A percentile compares a stretch with the other conserved stretches of the same genome.
These are phyloP conservation scores for Trichoderma aggressivum DNA, from an alignment of 2,329 filamentous ascomycete species.

Conservation along the genomic window DNA sequence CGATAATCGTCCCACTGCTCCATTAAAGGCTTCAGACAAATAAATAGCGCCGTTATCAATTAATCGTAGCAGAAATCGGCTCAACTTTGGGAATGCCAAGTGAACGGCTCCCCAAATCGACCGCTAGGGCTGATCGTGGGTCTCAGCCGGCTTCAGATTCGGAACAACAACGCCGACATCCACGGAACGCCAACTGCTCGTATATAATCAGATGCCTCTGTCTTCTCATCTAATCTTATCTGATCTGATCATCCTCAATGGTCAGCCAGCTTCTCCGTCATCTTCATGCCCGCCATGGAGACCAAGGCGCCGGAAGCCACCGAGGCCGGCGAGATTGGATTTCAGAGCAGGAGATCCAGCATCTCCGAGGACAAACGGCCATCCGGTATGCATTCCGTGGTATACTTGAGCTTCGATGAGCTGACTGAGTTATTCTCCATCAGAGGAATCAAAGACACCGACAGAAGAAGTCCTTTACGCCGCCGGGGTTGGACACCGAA, in stretches of 20 bases:
- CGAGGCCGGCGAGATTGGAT: not conserved
- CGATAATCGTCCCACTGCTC: not conserved
- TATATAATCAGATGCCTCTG: not conserved
- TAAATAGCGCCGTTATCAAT: not conserved
- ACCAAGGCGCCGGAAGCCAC: not conserved
- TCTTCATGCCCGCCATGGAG: not conserved
- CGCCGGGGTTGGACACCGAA: conserved; percentile 30
- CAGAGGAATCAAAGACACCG: conserved; percentile 19
- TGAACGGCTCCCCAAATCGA: not conserved
- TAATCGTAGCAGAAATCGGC: not conserved
- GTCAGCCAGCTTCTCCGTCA: not conserved
- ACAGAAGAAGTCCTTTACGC: conserved; percentile 29
- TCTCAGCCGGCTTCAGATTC: not conserved
- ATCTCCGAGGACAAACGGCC: not conserved
- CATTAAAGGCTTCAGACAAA: not conserved
- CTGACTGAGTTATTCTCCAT: not conserved
- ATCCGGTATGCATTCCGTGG: not conserved
- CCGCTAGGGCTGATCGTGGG: conserved; percentile 5
- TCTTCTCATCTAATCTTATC: conserved; percentile 12
- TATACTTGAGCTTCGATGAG: not conserved
- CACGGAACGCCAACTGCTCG: not conserved
- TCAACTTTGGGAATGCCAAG: not conserved
- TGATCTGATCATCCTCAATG: not conserved
- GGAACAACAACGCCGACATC: not conserved
- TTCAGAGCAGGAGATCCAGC: conserved; percentile 1